Conservation (phyloP, 1,284 basidiomycete species). For the Cerrena zonata region DNA sequence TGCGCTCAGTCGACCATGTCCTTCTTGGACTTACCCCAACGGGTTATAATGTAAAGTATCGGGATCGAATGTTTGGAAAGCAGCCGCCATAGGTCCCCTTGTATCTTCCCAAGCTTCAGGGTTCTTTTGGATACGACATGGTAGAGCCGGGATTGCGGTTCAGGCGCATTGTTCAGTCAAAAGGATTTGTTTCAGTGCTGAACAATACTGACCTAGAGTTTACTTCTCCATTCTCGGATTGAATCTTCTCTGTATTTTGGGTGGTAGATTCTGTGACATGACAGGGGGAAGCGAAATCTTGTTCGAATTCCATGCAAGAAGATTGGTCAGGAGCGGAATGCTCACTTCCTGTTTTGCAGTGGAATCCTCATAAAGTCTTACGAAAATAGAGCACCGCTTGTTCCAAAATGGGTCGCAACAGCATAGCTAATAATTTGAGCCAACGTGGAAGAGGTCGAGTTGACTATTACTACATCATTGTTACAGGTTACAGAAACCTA, state of each 20-base stretch:
- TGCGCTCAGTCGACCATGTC: no score
- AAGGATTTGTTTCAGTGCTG: background rate
- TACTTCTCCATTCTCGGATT: slow-evolving; percentile 15
- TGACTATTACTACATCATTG: slow-evolving; percentile 51
- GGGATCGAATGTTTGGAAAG: slow-evolving; percentile 47
- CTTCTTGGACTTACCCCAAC: no score
- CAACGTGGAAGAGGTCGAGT: slow-evolving; percentile 48
- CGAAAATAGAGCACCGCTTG: slow-evolving; percentile 26
- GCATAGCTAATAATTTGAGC: slow-evolving; percentile 39
- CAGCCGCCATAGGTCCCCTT: slow-evolving; percentile 57
- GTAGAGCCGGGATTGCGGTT: slow-evolving; percentile 66
- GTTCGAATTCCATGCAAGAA: slow-evolving; percentile 23
- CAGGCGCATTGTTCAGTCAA: background rate
- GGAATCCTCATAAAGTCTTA: slow-evolving; percentile 50
- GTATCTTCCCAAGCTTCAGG: slow-evolving; percentile 53
- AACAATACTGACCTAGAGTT: slow-evolving; percentile 14
- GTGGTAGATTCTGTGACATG: slow-evolving; percentile 22
- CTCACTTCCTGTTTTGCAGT: slow-evolving; percentile 41
- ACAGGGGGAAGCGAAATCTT: slow-evolving; percentile 23
- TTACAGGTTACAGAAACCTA: slow-evolving; percentile 48
- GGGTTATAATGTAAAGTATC: slow-evolving; percentile 58
- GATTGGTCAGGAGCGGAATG: background rate
- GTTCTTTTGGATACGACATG: slow-evolving; percentile 55
- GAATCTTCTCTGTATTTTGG: slow-evolving; percentile 12
- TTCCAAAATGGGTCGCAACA: slow-evolving; percentile 20